Evolutionary conservation across 1,139 yeast genomes (phyloP).

Genomic region (Candida gigantensis): DNA sequence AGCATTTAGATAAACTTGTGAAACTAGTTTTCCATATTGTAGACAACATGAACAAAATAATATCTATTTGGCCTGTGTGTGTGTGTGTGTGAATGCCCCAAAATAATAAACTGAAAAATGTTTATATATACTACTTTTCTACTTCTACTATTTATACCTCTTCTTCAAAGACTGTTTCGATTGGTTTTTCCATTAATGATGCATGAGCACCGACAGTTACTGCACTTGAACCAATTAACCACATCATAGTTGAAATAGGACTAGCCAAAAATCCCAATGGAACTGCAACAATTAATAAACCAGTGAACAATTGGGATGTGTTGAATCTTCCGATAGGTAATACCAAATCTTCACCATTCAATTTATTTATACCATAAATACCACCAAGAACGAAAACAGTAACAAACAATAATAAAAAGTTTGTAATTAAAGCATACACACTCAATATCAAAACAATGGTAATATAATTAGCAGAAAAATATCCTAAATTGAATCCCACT

Average conservation of each 20-base stretch:
- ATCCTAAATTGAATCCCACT: slow-evolving; percentile 80
- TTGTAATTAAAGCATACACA: slow-evolving; percentile 67
- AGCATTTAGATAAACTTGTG: neutral
- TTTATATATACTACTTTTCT: too few relatives aligned
- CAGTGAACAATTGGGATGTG: slow-evolving; percentile 87
- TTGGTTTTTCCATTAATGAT: slow-evolving; percentile 92
- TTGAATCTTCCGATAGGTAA: slow-evolving; percentile 69
- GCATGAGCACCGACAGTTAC: slow-evolving; percentile 91
- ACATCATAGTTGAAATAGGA: slow-evolving; percentile 89
- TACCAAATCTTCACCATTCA: slow-evolving; percentile 79
- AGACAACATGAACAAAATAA: too few relatives aligned
- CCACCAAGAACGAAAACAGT: slow-evolving; percentile 70
- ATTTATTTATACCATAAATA: slow-evolving; percentile 70
- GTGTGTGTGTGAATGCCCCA: too few relatives aligned
- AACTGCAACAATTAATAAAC: slow-evolving; percentile 70
- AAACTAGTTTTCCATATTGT: too few relatives aligned
- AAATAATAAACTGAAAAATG: too few relatives aligned
- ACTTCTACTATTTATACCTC: too few relatives aligned
- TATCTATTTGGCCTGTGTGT: too few relatives aligned
- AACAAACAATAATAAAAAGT: slow-evolving; percentile 80
- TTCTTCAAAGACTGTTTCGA: slow-evolving; percentile 95
- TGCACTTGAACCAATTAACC: slow-evolving; percentile 95
- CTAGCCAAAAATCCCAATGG: slow-evolving; percentile 93
- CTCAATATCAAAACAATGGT: slow-evolving; percentile 68
- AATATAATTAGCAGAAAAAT: slow-evolving; percentile 86